Percentiles rank a stretch among this genome's conserved stretches.
Evolutionary conservation across 139 green algal genomes (phyloP).

Genomic region (Chlamydomonas incerta): DNA sequence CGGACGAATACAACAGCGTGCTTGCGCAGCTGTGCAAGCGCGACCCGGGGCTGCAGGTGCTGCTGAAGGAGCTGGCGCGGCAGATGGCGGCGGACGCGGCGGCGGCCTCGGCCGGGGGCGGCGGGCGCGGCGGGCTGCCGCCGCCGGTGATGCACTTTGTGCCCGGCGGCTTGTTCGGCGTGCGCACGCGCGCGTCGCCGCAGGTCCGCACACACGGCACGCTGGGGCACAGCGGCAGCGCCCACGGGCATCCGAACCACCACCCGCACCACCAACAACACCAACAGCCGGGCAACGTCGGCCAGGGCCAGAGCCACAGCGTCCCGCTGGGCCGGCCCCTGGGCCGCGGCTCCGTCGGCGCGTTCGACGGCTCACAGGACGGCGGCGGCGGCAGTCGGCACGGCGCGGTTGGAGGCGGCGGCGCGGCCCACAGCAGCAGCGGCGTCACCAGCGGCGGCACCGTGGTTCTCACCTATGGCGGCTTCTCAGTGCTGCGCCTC

Average conservation of each 20-base stretch:
- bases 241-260: too few species aligned
- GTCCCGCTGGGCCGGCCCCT: too few species aligned
- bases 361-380: too few species aligned
- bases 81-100: not conserved
- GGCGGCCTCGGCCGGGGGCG: not conserved
- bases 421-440: too few species aligned
- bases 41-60: conserved; percentile 1
- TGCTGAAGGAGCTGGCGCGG: conserved; percentile 8
- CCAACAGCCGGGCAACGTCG: too few species aligned
- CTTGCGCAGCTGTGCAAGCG: not conserved
- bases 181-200: not conserved
- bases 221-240: too few species aligned
- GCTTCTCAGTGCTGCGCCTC: conserved; percentile 26
- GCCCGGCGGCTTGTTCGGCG: not conserved
- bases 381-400: too few species aligned
- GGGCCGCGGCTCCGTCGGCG: too few species aligned
- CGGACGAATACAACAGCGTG: conserved; percentile 23
- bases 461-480: not conserved
- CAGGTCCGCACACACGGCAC: too few species aligned
- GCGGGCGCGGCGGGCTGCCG: not conserved
- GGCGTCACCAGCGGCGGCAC: not conserved
- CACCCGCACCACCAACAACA: too few species aligned
- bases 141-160: conserved; percentile 8
- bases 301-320: too few species aligned
- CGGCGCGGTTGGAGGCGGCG: too few species aligned